Evolutionary conservation across 2,329 filamentous ascomycete genomes (phyloP), one percentile per base, ranked within the genome.

Genomic region (Fusarium pseudonygamai): DNA sequence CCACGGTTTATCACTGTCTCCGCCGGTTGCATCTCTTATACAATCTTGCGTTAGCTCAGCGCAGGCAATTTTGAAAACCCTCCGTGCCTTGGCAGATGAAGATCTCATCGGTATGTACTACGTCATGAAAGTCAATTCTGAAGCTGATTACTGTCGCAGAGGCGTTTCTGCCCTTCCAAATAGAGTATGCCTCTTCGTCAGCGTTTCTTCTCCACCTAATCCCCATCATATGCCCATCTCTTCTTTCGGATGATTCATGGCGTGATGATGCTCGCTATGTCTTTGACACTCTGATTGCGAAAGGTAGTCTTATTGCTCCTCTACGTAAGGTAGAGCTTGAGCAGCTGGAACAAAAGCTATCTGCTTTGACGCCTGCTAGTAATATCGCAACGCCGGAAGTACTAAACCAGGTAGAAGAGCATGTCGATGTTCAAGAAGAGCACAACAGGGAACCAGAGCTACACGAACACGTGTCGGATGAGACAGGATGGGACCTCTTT

Each of bases 121-220:
- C 13, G 6, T 4, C 0, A 0, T 7, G 2, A 4, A 12, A 1
- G 6, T 14, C 3, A 11, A 20, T 1, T 1, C 3, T 24, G 1
- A 14, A 14, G 28, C 40, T 67, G n/a, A 71, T 22, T 4, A 5
- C 0, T 3, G 18, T 3, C 11, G 5, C 5, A 52, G 76, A 78
- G 45, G 80, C 82, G 4, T 84, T 84, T 16, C 30, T 84, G 4
- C 83, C 83, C 0, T 84, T 84, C 18, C 82, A 84, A 47, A 78
- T 84, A 16, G 83, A 84, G 64, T 82, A 83, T 42, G 82, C 83
- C 11, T 84, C 81, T 13, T 83, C 83, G 1, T 84, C 83, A 4
- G 81, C 82, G 0, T 83, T 84, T 40, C 77, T 84, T 3, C 78
- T 84, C 6, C 79, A 83, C 22, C 74, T 84, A 0, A 79, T 84